Base-by-base conservation (phyloP, 176 grass and related monocot genomes). In the Triticum timopheevii region DNA sequence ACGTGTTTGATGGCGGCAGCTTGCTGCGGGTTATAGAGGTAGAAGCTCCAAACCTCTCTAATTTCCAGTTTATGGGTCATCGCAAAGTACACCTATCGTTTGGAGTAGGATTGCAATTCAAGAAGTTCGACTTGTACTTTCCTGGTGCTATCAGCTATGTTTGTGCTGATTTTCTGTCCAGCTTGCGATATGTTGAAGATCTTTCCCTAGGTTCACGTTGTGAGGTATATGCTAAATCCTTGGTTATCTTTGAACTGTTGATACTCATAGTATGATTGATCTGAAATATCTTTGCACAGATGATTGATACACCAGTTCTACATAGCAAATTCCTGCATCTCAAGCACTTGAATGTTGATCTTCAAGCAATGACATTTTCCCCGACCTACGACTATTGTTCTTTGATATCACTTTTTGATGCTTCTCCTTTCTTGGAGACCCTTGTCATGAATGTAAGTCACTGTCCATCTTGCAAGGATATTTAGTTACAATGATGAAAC, bases 401-500 rank as follows among this genome's bases (percentile, higher is more conserved):
- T 50, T 19, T 64, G 16, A 70, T 73, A 47, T 76, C 36, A 4
- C 75, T 84, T 45, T 27, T 84, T 30, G 23, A 84, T 23, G 71
- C 71, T 16, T 65, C 82, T 24, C 82, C 71, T 76, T 84, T 27
- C 39, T 84, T 84, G 39, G 70, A 64, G 38, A 84, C 70, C n/a
- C 75, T 84, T n/a, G n/a, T 33, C 58, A 20, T 84, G 58, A 11
- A 64, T 34, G 82, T 76, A 84, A 65, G 71, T 33, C 8, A 34
- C 7, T 47, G 36, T 50, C 34, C 22, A 65, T 49, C 19, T 30
- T 76, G 82, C 56, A n/a, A 76, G 30, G 34, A 22, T 83, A 62
- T 35, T 42, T 63, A 45, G 5, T 61, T 17, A 52, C 13, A 40
- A 59, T 28, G 5, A 17, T 64, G 56, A 1, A 8, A 69, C 1